Percentiles rank a stretch among this genome's conserved stretches.
Evolutionary conservation across 257 asterid species (phyloP).

Genomic region (Solanum boliviense): DNA sequence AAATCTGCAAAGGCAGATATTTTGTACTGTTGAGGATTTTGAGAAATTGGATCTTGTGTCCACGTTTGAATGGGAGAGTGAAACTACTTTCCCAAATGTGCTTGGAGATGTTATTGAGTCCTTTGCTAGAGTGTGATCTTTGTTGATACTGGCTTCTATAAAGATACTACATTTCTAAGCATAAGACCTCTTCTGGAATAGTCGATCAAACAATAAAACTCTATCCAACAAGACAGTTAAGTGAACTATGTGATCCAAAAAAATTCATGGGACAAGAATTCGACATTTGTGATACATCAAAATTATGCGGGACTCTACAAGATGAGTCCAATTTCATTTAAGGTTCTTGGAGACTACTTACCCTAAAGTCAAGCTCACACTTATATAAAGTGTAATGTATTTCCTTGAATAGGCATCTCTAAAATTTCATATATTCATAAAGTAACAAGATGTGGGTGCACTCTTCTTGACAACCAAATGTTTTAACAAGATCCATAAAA

Average conservation of each 20-base stretch:
- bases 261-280: neutral
- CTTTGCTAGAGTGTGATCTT: too few species aligned
- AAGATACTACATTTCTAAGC: neutral
- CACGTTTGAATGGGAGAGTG: too few species aligned
- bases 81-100: too few species aligned
- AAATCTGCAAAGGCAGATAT: neutral
- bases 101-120: neutral
- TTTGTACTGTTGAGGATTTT: too few species aligned
- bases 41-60: neutral
- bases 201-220: too few species aligned
- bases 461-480: too few species aligned
- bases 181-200: neutral
- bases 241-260: neutral
- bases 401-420: neutral
- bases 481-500: too few species aligned
- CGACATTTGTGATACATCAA: neutral
- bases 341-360: neutral
- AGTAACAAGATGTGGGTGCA: too few species aligned
- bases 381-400: neutral
- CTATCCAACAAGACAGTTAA: neutral
- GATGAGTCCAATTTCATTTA: neutral
- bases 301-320: neutral
- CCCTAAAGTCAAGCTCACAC: neutral
- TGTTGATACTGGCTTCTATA: too few species aligned
- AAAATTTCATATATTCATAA: too few species aligned